Conservation (phyloP, 225 moss, liverwort and hornwort genomes). For the Takakia lepidozioides region DNA sequence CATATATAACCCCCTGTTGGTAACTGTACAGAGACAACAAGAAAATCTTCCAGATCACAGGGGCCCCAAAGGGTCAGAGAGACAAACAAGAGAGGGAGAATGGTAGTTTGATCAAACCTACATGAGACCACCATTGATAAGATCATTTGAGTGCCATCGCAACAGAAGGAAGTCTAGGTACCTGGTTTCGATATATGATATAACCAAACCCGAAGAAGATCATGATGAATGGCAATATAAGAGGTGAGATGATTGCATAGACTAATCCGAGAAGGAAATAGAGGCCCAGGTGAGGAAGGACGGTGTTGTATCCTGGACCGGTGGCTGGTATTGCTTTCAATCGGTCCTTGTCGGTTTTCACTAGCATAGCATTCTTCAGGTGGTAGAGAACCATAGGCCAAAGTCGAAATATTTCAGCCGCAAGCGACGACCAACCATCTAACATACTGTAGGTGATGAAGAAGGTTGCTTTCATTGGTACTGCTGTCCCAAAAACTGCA, state of each 20-base stretch:
- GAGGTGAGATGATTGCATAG: slow-evolving; percentile 77
- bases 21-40: no score
- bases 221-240: slow-evolving; percentile 80
- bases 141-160: no score
- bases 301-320: slow-evolving; percentile 32
- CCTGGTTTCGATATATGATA: slow-evolving; percentile 86
- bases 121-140: no score
- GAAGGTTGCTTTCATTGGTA: slow-evolving; percentile 81
- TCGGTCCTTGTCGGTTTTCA: slow-evolving; percentile 75
- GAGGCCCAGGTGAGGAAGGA: slow-evolving; percentile 69
- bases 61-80: no score
- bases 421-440: slow-evolving; percentile 85
- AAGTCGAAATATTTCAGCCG: slow-evolving; percentile 53
- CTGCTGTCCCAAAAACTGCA: slow-evolving; percentile 52
- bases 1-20: no score
- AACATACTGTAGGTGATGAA: slow-evolving; percentile 95
- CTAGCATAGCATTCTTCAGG: slow-evolving; percentile 45
- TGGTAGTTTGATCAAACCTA: no score
- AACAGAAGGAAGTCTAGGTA: slow-evolving; percentile 12
- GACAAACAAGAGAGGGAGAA: no score
- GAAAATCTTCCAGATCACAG: no score
- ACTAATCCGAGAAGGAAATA: slow-evolving; percentile 85
- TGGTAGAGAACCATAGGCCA: slow-evolving; percentile 64
- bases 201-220: slow-evolving; percentile 68
- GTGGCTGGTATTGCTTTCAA: slow-evolving; percentile 71